These are phyloP conservation scores for Termitomyces sp. DNA, from an alignment of 768 basidiomycete species.

Conservation along the genomic window DNA sequence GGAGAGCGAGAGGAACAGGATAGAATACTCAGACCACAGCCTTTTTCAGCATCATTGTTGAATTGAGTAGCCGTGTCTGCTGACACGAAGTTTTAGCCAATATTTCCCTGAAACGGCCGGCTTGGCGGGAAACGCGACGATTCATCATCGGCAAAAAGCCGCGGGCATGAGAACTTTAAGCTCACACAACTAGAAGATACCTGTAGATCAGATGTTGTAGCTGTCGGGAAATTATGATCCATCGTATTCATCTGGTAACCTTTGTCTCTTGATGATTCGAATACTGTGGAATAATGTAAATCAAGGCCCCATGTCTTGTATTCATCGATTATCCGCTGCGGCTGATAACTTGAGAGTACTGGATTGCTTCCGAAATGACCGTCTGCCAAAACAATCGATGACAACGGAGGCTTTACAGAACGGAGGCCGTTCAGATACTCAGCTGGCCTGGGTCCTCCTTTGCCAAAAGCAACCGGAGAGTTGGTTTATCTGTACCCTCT, in stretches of 20 bases:
- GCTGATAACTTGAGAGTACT: background rate
- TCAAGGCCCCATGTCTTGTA: background rate
- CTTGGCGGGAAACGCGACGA: background rate
- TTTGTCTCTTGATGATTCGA: too few relatives aligned
- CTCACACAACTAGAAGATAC: background rate
- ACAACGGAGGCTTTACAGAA: background rate
- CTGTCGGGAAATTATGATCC: too few relatives aligned
- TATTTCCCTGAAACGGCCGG: background rate
- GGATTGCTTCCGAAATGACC: background rate
- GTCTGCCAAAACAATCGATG: background rate
- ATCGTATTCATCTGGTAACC: too few relatives aligned
- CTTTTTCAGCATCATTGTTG: background rate
- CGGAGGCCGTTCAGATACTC: background rate
- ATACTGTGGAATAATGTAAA: too few relatives aligned
- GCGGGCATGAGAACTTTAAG: background rate
- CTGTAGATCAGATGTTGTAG: too few relatives aligned
- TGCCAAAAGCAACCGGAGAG: background rate
- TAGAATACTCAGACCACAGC: background rate
- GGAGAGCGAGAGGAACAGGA: background rate
- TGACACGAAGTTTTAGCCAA: background rate
- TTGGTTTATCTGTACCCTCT: background rate
- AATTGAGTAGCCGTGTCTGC: too few relatives aligned
- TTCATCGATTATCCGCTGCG: background rate
- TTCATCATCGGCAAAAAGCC: background rate
- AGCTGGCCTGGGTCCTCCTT: background rate